A percentile compares a stretch with the other conserved stretches of the same genome.
phyloP scores from a whole-genome alignment of 2,329 filamentous ascomycete species.

The Trichophaea hybrida region DNA sequence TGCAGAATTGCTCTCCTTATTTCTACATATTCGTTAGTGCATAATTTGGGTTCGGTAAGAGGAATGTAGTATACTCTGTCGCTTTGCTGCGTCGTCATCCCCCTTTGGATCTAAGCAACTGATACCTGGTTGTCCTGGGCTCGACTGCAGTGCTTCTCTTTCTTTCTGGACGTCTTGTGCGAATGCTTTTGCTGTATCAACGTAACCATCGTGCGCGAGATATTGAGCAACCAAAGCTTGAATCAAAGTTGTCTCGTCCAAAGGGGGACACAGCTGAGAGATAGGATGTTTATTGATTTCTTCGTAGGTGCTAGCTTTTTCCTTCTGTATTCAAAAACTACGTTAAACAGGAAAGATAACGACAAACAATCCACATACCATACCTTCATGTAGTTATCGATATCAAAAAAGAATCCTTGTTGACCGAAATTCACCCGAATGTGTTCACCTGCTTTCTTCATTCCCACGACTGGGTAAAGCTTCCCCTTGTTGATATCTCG shows the following conservation, averaged over 20 bases:
- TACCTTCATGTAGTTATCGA: slow-evolving; percentile 71
- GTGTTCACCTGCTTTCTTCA: slow-evolving; percentile 50
- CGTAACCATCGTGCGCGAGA: slow-evolving; percentile 84
- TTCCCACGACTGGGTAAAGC: slow-evolving; percentile 52
- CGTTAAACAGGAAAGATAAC: neutral
- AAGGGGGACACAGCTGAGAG: slow-evolving; percentile 44
- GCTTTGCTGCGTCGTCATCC: slow-evolving; percentile 70
- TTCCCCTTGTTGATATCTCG: slow-evolving; percentile 43
- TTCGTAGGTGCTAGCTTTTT: slow-evolving; percentile 43
- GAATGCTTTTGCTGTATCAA: slow-evolving; percentile 83
- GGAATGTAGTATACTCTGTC: slow-evolving; percentile 49
- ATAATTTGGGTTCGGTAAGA: slow-evolving; percentile 7
- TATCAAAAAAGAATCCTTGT: slow-evolving; percentile 75
- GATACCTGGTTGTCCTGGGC: slow-evolving; percentile 35
- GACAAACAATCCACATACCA: slow-evolving; percentile 27
- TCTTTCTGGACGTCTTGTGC: slow-evolving; percentile 64
- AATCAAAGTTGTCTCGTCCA: slow-evolving; percentile 63
- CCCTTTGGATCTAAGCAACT: slow-evolving; percentile 51
- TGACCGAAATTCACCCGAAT: slow-evolving; percentile 53
- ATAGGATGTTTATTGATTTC: slow-evolving; percentile 48
- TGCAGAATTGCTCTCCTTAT: slow-evolving; percentile 79
- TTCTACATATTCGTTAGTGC: slow-evolving; percentile 37
- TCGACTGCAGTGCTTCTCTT: slow-evolving; percentile 47
- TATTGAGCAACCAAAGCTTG: slow-evolving; percentile 62
- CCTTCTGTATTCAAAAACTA: slow-evolving; percentile 35